Evolutionary conservation across 2,329 filamentous ascomycete species (phyloP).

Genomic region (Neoascochyta sp.): DNA sequence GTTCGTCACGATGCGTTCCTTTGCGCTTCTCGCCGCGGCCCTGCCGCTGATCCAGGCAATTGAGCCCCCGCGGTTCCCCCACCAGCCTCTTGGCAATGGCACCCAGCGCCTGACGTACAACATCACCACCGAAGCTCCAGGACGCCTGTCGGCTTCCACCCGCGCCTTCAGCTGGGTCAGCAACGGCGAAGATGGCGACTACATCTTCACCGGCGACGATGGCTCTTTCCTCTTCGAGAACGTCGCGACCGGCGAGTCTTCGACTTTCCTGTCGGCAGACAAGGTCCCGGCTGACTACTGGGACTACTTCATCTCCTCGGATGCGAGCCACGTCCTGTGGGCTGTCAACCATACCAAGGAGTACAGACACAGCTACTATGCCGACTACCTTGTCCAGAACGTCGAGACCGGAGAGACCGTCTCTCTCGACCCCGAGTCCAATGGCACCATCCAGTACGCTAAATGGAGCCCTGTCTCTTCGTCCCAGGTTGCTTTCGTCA

Average conservation of each 20-base stretch:
- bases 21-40: conserved; percentile 23
- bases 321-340: conserved; percentile 58
- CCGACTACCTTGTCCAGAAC: conserved; percentile 63
- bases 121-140: conserved; percentile 51
- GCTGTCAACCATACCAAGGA: conserved; percentile 64
- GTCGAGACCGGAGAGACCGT: conserved; percentile 54
- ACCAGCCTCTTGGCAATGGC: conserved; percentile 56
- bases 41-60: conserved; percentile 34
- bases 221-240: conserved; percentile 59
- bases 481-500: conserved; percentile 63
- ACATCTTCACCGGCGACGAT: conserved; percentile 51
- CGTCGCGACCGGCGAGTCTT: conserved; percentile 55
- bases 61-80: conserved; percentile 52
- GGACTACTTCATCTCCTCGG: conserved; percentile 61
- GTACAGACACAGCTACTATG: conserved; percentile 65
- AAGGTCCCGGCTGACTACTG: conserved; percentile 54
- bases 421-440: conserved; percentile 57
- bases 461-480: conserved; percentile 55
- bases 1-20: conserved; percentile 26
- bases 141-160: conserved; percentile 41
- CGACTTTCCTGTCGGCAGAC: conserved; percentile 57
- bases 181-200: conserved; percentile 59
- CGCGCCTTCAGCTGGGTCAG: conserved; percentile 55
- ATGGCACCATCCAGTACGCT: conserved; percentile 65
- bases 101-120: conserved; percentile 58